Base-by-base conservation (phyloP, 2,329 filamentous ascomycete genomes). In the Colletotrichum ledebouriae region DNA sequence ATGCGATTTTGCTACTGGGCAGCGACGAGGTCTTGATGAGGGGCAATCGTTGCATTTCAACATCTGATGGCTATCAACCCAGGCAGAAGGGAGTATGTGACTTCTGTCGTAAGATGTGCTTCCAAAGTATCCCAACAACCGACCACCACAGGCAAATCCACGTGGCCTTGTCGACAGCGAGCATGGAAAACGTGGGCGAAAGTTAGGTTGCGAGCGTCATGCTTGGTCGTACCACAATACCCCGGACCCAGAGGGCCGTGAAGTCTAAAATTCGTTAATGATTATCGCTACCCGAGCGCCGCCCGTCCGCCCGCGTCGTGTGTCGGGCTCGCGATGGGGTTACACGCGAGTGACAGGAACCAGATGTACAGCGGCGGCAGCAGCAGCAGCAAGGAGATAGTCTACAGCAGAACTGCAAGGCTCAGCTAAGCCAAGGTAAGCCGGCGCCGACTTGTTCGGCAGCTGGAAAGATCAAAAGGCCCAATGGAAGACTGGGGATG, bases 301-400 rank as follows among this genome's bases (percentile, higher is more conserved):
- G 39, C 52, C 60, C 39, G 39, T 22, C 37, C n/a, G 55, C 55
- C 55, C 55, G 41, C 25, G 25, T 37, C 55, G 7, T 52, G 3
- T 47, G 29, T 55, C 57, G 50, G 53, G 49, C 37, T 20, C 15
- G 60, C 41, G 53, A 55, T 59, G 49, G 37, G n/a, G 53, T 68
- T 65, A 68, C 65, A 68, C 64, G 9, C 37, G 46, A 58, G 55
- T 64, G 46, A 53, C 62, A 39, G 62, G 42, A 34, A 67, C 58
- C 10, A 42, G 34, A 47, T 39, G 59, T 53, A 53, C 47, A 53
- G 49, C 33, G 49, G 44, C 29, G 25, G 56, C 25, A 5, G 25
- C 25, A 25, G 49, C 49, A 42, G 49, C 49, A 42, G 53, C 17
- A 4, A 29, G 53, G 7, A 57, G 46, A 52, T 52, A 47, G 22